phyloP scores from a whole-genome alignment of 78 protist species.

The Planoprotostelium fungivorum region DNA sequence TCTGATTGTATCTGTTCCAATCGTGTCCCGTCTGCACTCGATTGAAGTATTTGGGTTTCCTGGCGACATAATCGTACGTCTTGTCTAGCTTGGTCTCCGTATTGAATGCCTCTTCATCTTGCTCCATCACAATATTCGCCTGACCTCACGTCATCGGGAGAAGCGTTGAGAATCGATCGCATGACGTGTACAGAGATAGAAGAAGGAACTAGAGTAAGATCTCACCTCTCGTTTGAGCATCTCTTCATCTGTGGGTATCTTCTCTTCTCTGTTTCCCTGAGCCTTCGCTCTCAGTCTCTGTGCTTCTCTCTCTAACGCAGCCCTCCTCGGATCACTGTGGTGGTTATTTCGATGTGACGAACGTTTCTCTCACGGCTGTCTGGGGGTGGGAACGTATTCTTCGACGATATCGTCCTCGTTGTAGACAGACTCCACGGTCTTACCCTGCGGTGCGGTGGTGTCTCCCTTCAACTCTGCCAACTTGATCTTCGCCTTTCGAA shows the following conservation, averaged over 20 bases:
- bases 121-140: constrained; percentile 3
- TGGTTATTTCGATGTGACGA: neutral
- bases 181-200: too few species aligned
- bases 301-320: neutral
- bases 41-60: constrained; percentile 94
- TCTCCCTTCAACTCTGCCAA: neutral
- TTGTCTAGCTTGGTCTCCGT: neutral
- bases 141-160: neutral
- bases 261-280: neutral
- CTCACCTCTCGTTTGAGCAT: neutral
- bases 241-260: constrained; percentile 12
- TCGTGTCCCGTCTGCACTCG: constrained; percentile 93
- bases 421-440: neutral
- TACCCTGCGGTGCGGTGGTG: neutral
- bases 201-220: too few species aligned
- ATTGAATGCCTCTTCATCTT: constrained; percentile 31
- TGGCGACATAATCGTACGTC: constrained; percentile 54
- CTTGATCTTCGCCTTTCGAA: constrained; percentile 26
- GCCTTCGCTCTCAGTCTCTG: neutral
- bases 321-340: neutral
- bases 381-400: neutral
- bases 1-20: constrained; percentile 93
- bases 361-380: neutral
- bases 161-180: neutral
- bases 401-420: constrained; percentile 4